A percentile compares a stretch with the other conserved stretches of the same genome.
phyloP scores from a whole-genome alignment of 495 filamentous ascomycete genomes.

The Mytilinidion resinicola region DNA sequence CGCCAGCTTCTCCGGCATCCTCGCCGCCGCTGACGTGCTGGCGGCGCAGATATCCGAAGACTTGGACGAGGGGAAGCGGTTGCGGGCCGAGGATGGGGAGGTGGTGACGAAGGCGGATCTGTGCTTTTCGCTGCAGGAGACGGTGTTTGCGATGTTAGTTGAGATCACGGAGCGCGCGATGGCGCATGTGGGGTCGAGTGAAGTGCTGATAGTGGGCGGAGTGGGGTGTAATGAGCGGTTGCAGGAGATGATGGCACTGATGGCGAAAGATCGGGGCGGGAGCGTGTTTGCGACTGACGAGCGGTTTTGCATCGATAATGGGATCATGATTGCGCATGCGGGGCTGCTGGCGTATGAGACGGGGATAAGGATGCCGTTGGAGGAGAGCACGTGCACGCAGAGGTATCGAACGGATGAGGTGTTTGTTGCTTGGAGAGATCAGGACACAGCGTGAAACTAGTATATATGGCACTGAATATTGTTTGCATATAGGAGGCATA shows the following conservation, averaged over 20 bases:
- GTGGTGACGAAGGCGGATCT: conserved; percentile 75
- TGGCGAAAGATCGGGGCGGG: conserved; percentile 86
- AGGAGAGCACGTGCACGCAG: conserved; percentile 86
- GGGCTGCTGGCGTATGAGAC: conserved; percentile 77
- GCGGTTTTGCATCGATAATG: conserved; percentile 97
- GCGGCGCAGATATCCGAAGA: conserved; percentile 53
- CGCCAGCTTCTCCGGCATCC: conserved; percentile 85
- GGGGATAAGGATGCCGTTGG: conserved; percentile 67
- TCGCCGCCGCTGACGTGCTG: conserved; percentile 72
- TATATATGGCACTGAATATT: background rate
- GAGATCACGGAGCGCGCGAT: conserved; percentile 98
- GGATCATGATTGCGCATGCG: conserved; percentile 99
- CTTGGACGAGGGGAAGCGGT: conserved; percentile 29
- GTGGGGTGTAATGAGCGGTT: conserved; percentile 95
- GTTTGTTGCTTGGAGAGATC: conserved; percentile 83
- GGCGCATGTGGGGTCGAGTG: conserved; percentile 86
- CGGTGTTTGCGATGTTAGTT: conserved; percentile 90
- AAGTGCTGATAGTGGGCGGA: conserved; percentile 94
- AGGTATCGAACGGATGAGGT: conserved; percentile 94
- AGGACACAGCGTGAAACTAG: background rate
- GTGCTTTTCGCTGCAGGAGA: conserved; percentile 93
- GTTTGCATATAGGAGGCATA: background rate
- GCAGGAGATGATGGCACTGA: conserved; percentile 96
- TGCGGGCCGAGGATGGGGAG: conserved; percentile 35
- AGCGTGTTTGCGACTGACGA: conserved; percentile 93